Evolutionary conservation across 192 early-diverging fungal genomes (phyloP), one percentile per base, ranked within the genome.

Genomic region (Linnemannia zychae): DNA sequence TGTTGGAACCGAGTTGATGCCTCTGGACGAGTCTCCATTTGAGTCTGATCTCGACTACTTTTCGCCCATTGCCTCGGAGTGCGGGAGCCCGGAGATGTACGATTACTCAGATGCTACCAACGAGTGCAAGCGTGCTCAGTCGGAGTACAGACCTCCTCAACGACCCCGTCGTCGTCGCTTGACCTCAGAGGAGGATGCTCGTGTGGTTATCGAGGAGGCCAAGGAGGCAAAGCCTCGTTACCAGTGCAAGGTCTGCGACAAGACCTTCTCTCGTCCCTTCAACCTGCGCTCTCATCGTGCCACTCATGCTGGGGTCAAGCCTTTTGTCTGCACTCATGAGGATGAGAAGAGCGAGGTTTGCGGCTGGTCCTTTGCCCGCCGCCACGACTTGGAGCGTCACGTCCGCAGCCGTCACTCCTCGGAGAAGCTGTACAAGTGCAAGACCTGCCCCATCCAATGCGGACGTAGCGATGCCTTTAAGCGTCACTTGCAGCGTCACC

Each of bases 271-370:
- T 20, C 87, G 93, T 17, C 91, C 92, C 1, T 95, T 93, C 78
- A 95, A 95, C 78, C 82, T 95, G 69, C 93, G 94, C 50, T 93
- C 92, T 0, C 94, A 95, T 67, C 90, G 90, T 13, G 88, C 90
- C 22, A 89, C 90, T 0, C 94, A 95, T 67, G 92, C 91, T 33
- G 92, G 90, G 49, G 93, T 93, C 68, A 79, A 90, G 57, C 93
- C 93, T 36, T 95, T 89, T 82, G 80, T 67, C 1, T 95, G 94
- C 88, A 80, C 88, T 28, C 90, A 76, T 49, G 47, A 76, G 7
- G 52, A 75, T 38, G 73, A 75, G 22, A 71, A 76, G 16, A 74
- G 67, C 7, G 38, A 72, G 66, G 47, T 75, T 57, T 85, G 83
- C 16, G 68, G 67, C 12, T 71, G 73, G 47, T 36, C 77, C 0